Evolutionary conservation across 306 rosid genomes (phyloP), one percentile per base, ranked within the genome.

Genomic region (Prunus salicina): DNA sequence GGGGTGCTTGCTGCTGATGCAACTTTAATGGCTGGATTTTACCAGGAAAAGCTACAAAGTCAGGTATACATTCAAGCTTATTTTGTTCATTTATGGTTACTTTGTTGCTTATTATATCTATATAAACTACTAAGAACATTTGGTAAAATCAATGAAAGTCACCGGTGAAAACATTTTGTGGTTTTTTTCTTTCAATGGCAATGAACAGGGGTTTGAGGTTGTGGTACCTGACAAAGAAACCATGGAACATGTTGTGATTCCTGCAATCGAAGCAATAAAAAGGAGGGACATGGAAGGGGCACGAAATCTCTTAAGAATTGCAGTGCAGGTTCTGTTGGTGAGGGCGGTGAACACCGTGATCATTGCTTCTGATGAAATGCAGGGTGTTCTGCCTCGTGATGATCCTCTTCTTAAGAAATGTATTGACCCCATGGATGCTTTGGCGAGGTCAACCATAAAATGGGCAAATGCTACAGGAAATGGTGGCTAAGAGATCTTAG

Each of bases 251-350:
- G 79, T 91, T 2, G 78, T 91, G 75, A 80, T 81, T 81, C 96
- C 98, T 46, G 90, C 98, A n/a, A 78, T 75, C n/a, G 96, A 87
- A 81, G 98, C 97, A 67, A 62, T 85, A 78, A 82, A 83, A 80
- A 81, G 87, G 77, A 85, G 85, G 41, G 98, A 93, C 82, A 77
- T 85, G 77, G 91, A 91, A 88, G 98, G 93, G 50, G 93, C 96
- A 22, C 77, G 88, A 73, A 87, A 89, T 72, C 93, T 87, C 32
- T 74, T 88, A 69, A 84, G 93, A 86, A 88, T 93, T 60, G 91
- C 92, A 1, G 89, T 93, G 72, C 97, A 89, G 78, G 87, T 85
- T 84, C 98, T 91, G 84, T 20, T 87, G 83, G 87, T 91, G 76
- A 89, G 93, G 73, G 98, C 88, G n/a, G 93, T 86, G 67, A 93